Base-by-base conservation (phyloP, 2,329 filamentous ascomycete species). In the Huntiella bhutanensis region DNA sequence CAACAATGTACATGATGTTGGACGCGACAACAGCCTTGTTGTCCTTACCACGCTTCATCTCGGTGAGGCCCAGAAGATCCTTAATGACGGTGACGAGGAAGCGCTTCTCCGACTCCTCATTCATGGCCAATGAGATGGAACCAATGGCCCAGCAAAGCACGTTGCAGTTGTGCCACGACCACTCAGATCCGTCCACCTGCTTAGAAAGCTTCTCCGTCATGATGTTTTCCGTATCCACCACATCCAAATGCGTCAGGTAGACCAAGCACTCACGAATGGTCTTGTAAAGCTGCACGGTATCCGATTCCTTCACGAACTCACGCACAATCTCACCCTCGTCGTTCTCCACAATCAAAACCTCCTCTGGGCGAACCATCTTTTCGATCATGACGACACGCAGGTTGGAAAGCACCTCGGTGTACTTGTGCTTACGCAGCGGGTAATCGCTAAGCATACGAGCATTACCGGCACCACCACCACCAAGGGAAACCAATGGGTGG, bases 1-100 rank as follows among this genome's bases (percentile, higher is more conserved):
- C 91, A 51, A 98, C 91, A 65, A 98, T 98, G 62, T 98, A 98
- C 91, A 98, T 98, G 58, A 98, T 98, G 66, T 98, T 98, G 65
- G 85, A 94, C 52, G 91, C 91, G 36, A 98, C 91, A 7, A 98
- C 91, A 10, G 91, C 91, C 62, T 98, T 98, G 73, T 98, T 98
- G 67, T 98, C 91, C 58, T 98, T 98, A 52, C 91, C 91, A 46
- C 92, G 83, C 69, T 98, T 98, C 87, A 95, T 95, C 62, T 98
- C 91, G 0, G 91, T 98, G 47, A 98, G 69, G 1, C 91, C 92
- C 22, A 98, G 76, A 5, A 98, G 75, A 57, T 98, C 91, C 66
- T 98, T 98, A 56, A 98, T 98, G 47, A 98, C 92, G 0, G 91
- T 98, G 43, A 98, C 91, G 37, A 98, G 68, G 69, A 98, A 98